These are phyloP conservation scores for Backusella circina DNA, from an alignment of 192 early-diverging fungal genomes.

Conservation along the genomic window DNA sequence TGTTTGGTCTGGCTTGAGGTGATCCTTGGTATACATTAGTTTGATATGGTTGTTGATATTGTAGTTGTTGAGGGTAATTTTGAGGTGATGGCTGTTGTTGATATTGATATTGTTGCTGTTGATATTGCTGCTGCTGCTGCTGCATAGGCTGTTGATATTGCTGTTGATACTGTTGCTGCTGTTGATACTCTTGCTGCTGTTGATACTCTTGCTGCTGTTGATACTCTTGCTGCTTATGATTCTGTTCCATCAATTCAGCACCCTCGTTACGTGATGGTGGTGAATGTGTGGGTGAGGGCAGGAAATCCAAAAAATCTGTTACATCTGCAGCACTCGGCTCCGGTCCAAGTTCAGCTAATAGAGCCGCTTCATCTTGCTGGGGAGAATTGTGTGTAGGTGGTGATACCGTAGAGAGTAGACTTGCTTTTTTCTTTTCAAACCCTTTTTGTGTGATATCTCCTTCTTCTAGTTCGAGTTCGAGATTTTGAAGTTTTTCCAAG, in stretches of 20 bases:
- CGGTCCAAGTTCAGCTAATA: conserved; percentile 23
- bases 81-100: not conserved
- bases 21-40: not conserved
- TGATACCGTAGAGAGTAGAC: conserved; percentile 6
- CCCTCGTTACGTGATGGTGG: conserved; percentile 20
- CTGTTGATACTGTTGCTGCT: not conserved
- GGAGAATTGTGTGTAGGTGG: not conserved
- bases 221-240: not conserved
- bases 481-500: conserved; percentile 23
- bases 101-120: not conserved
- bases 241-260: conserved; percentile 18
- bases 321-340: conserved; percentile 39
- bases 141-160: not conserved
- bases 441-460: conserved; percentile 76
- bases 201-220: not conserved
- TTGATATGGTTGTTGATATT: not conserved
- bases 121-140: not conserved
- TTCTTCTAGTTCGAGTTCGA: conserved; percentile 50
- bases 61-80: not conserved
- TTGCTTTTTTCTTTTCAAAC: conserved; percentile 57
- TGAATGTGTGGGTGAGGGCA: conserved; percentile 35
- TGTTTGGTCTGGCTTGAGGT: not conserved
- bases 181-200: not conserved
- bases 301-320: conserved; percentile 32
- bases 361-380: not conserved